These are phyloP conservation scores for Ceratobasidium sp. DNA, from an alignment of 1,284 basidiomycete genomes.

Conservation along the genomic window DNA sequence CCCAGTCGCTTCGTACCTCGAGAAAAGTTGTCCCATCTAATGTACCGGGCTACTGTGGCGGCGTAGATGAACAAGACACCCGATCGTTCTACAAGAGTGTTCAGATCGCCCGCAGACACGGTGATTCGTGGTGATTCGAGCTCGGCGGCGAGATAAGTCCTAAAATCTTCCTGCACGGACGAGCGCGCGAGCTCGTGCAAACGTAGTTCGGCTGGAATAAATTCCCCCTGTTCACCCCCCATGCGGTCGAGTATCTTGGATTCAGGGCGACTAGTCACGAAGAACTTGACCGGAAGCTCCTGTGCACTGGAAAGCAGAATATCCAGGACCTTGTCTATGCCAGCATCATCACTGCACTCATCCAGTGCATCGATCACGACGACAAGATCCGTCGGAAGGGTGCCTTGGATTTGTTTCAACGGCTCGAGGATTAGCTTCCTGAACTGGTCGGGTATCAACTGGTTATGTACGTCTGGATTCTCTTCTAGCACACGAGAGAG, in stretches of 20 bases:
- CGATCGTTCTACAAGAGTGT: too few species aligned
- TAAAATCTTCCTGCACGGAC: not conserved
- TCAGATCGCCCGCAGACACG: not conserved
- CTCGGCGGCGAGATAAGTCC: not conserved
- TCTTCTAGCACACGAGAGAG: not conserved
- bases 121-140: not conserved
- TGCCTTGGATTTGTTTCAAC: not conserved
- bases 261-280: conserved; percentile 5
- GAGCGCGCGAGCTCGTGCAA: not conserved
- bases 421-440: not conserved
- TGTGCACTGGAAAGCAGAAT: not conserved
- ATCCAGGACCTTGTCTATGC: not conserved
- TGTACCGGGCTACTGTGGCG: not conserved
- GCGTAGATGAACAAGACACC: conserved; percentile 9
- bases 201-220: not conserved
- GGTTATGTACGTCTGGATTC: not conserved
- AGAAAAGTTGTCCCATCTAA: not conserved
- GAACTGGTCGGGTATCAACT: not conserved
- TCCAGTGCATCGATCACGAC: conserved; percentile 21
- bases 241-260: not conserved
- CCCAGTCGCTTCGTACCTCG: not conserved
- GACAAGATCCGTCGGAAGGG: not conserved
- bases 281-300: not conserved
- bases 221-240: not conserved
- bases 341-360: not conserved